Conservation (phyloP, 768 basidiomycete species). For the Pisolithus albus region DNA sequence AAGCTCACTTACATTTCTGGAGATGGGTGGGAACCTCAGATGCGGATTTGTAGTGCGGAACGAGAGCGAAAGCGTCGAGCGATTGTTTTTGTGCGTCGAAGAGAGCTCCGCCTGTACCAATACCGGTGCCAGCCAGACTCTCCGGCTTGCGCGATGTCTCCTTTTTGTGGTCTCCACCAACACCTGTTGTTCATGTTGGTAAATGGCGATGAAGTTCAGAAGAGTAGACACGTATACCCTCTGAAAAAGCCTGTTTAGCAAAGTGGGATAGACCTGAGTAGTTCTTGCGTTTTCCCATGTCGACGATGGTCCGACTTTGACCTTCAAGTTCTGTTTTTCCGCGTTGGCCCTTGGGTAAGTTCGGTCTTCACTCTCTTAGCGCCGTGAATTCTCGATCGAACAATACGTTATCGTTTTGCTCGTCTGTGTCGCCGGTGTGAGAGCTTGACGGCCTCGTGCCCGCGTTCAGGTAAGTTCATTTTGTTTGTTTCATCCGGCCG, state of each 20-base stretch:
- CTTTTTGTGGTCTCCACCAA: background rate
- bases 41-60: constrained; percentile 57
- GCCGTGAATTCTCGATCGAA: no score
- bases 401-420: no score
- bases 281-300: constrained; percentile 36
- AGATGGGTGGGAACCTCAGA: constrained; percentile 72
- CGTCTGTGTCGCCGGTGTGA: no score
- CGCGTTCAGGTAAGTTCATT: no score
- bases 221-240: constrained; percentile 3
- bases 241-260: constrained; percentile 33
- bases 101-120: background rate
- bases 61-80: constrained; percentile 68
- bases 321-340: no score
- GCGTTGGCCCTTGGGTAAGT: no score
- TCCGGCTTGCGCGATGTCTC: constrained; percentile 3
- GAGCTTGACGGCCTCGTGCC: no score
- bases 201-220: constrained; percentile 2
- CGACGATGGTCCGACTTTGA: no score
- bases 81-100: constrained; percentile 30
- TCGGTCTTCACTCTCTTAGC: no score
- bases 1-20: constrained; percentile 63
- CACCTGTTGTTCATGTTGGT: background rate
- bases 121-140: no score
- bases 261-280: constrained; percentile 41
- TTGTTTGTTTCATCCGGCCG: no score